Conservation (phyloP, 495 filamentous ascomycete species). For the Rusavskia elegans region DNA sequence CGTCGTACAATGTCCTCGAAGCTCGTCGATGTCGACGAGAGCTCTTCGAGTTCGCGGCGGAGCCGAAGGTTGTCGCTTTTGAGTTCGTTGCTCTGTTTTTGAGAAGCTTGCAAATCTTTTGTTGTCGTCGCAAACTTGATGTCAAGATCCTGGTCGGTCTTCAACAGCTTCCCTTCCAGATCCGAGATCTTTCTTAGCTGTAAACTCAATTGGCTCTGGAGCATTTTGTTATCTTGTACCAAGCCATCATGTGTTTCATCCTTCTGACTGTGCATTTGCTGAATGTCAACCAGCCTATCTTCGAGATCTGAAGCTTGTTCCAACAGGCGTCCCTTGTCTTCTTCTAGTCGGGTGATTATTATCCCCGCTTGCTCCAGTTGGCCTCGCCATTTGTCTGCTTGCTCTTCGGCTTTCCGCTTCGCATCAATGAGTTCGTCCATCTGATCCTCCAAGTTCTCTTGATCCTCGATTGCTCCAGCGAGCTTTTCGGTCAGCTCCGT, state of each 20-base stretch:
- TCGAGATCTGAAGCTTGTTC: conserved; percentile 53
- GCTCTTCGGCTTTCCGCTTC: conserved; percentile 77
- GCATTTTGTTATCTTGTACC: conserved; percentile 70
- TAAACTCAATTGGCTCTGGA: conserved; percentile 75
- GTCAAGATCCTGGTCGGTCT: conserved; percentile 79
- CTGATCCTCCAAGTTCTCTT: conserved; percentile 85
- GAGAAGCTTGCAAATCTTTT: conserved; percentile 64
- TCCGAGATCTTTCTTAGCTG: conserved; percentile 87
- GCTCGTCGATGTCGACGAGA: conserved; percentile 80
- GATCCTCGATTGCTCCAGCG: conserved; percentile 82
- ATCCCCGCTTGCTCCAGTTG: conserved; percentile 85
- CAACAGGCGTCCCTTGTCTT: conserved; percentile 62
- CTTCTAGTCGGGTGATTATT: conserved; percentile 69
- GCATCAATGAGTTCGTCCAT: conserved; percentile 77
- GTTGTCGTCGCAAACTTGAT: conserved; percentile 65
- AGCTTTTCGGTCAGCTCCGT: conserved; percentile 77
- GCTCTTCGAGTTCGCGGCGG: conserved; percentile 67
- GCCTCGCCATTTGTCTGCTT: conserved; percentile 58
- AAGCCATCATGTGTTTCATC: conserved; percentile 58
- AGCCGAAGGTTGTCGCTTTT: conserved; percentile 69
- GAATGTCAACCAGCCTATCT: conserved; percentile 45
- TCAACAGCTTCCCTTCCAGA: conserved; percentile 67
- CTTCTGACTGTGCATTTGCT: conserved; percentile 48
- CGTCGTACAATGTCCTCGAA: conserved; percentile 85
- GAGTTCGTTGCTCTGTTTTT: conserved; percentile 57